These are phyloP conservation scores for Exserohilum rostratum DNA, from an alignment of 2,329 filamentous ascomycete species.

Conservation along the genomic window DNA sequence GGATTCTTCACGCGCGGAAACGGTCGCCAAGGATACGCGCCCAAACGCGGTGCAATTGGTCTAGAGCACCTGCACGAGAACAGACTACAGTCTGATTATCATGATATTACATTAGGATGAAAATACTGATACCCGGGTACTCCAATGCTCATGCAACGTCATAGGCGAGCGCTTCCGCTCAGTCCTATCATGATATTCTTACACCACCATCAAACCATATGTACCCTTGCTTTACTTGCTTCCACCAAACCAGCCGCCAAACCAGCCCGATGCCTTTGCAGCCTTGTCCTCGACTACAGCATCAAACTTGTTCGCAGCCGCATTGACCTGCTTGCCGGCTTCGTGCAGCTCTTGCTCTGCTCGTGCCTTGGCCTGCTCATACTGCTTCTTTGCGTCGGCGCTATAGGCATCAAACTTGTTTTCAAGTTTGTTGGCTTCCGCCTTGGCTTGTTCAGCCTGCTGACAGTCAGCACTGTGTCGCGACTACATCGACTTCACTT, in stretches of 20 bases:
- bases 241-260: slow-evolving; percentile 88
- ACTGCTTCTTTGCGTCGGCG: slow-evolving; percentile 63
- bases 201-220: slow-evolving; percentile 1
- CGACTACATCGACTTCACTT: neutral
- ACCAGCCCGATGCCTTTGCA: slow-evolving; percentile 79
- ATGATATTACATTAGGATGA: slow-evolving; percentile 23
- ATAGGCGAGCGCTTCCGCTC: slow-evolving; percentile 2
- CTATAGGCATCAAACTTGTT: slow-evolving; percentile 61
- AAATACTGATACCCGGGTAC: slow-evolving; percentile 24
- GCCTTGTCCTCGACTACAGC: slow-evolving; percentile 79
- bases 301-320: slow-evolving; percentile 76
- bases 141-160: slow-evolving; percentile 36
- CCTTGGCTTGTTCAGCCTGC: slow-evolving; percentile 48
- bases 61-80: neutral
- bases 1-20: no score
- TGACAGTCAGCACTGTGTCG: slow-evolving; percentile 20
- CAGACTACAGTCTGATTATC: slow-evolving; percentile 1
- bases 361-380: slow-evolving; percentile 65
- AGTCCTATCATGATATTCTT: slow-evolving; percentile 1
- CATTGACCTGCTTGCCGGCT: slow-evolving; percentile 58
- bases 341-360: slow-evolving; percentile 52
- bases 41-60: neutral
- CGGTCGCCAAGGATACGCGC: neutral
- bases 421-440: slow-evolving; percentile 67
- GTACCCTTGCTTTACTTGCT: slow-evolving; percentile 47